Evolutionary conservation across 306 rosid genomes (phyloP).

Genomic region (Medicago ruthenica): DNA sequence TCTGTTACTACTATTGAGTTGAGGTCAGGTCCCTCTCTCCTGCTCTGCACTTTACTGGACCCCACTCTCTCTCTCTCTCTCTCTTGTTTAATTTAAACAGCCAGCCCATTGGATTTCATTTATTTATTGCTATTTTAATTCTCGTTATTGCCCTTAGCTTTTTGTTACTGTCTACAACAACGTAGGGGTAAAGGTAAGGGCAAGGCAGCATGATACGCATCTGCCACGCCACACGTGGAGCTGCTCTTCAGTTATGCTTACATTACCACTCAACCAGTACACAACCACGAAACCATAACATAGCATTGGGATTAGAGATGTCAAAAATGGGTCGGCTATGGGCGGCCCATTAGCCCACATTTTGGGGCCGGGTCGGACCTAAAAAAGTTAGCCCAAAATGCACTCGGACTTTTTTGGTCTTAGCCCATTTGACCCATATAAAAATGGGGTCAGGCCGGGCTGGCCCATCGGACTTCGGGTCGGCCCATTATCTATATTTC

Average conservation of each 20-base stretch:
- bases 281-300: not conserved
- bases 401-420: too few relatives aligned
- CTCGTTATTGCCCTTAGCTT: conserved; percentile 25
- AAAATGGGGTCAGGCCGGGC: too few relatives aligned
- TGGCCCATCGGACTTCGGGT: too few relatives aligned
- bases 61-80: conserved; percentile 40
- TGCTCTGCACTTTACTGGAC: conserved; percentile 37
- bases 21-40: conserved; percentile 41
- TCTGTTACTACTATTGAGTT: conserved; percentile 19
- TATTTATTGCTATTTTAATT: not conserved
- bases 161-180: not conserved
- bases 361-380: too few relatives aligned
- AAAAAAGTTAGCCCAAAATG: too few relatives aligned
- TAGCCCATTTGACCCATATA: too few relatives aligned
- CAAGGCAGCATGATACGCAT: conserved; percentile 27
- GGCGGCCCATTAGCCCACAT: too few relatives aligned
- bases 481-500: too few relatives aligned
- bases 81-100: not conserved
- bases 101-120: conserved; percentile 33
- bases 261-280: conserved; percentile 22
- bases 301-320: not conserved
- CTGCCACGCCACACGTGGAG: conserved; percentile 55
- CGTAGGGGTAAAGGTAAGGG: conserved; percentile 23
- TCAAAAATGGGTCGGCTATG: too few relatives aligned
- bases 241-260: conserved; percentile 2